These are phyloP conservation scores for Colletotrichum chrysophilum DNA, from an alignment of 2,329 filamentous ascomycete species.

Conservation along the genomic window DNA sequence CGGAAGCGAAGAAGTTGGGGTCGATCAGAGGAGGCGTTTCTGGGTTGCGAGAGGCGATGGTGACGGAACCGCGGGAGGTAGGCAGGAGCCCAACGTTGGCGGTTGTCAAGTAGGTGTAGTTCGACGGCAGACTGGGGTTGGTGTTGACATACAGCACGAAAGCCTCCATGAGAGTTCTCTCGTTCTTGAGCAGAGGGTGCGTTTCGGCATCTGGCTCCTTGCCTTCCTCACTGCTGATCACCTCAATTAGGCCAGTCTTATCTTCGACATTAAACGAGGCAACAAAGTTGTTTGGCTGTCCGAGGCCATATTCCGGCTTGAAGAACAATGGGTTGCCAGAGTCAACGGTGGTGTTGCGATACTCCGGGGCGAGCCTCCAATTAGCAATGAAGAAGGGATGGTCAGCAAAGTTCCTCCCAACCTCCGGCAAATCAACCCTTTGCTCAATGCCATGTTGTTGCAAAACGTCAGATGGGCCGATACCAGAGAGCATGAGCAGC, in stretches of 20 bases:
- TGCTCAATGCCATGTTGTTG: slow-evolving; percentile 45
- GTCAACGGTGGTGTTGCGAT: slow-evolving; percentile 34
- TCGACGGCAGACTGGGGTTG: background rate
- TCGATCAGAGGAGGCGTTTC: slow-evolving; percentile 27
- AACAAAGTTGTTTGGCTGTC: slow-evolving; percentile 42
- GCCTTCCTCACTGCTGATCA: slow-evolving; percentile 38
- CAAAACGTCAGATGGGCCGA: slow-evolving; percentile 48
- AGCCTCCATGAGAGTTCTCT: slow-evolving; percentile 27
- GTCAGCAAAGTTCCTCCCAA: slow-evolving; percentile 56
- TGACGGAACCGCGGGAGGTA: slow-evolving; percentile 31
- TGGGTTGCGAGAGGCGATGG: slow-evolving; percentile 22
- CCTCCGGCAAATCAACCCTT: slow-evolving; percentile 48
- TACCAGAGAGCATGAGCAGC: slow-evolving; percentile 58
- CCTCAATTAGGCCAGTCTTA: slow-evolving; percentile 31
- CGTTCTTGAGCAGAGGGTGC: slow-evolving; percentile 37
- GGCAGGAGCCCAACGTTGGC: slow-evolving; percentile 27
- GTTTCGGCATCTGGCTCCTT: slow-evolving; percentile 30
- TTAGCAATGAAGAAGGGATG: slow-evolving; percentile 46
- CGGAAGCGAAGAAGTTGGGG: slow-evolving; percentile 34
- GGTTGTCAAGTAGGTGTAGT: slow-evolving; percentile 26
- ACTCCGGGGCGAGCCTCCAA: slow-evolving; percentile 35
- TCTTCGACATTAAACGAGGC: slow-evolving; percentile 30
- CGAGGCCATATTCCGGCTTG: slow-evolving; percentile 38
- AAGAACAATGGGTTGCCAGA: slow-evolving; percentile 38
- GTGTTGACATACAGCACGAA: slow-evolving; percentile 26